phyloP scores from a whole-genome alignment of 2,329 filamentous ascomycete genomes.

The Sporothrix brasiliensis region DNA sequence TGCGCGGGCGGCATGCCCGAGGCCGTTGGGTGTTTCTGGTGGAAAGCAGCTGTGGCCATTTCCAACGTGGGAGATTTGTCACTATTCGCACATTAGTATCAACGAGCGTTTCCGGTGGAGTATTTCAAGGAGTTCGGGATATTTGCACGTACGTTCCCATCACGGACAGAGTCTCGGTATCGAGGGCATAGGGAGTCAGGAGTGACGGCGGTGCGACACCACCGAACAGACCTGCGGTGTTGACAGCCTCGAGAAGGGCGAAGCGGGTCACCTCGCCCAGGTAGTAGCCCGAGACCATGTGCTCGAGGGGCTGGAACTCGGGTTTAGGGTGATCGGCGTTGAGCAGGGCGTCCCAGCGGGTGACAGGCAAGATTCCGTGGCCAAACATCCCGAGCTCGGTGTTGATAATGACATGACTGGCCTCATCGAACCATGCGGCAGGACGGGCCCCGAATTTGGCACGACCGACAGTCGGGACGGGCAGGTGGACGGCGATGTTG shows the following conservation, averaged over 20 bases:
- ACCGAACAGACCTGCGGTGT: conserved; percentile 57
- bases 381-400: conserved; percentile 71
- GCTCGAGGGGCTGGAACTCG: conserved; percentile 64
- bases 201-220: conserved; percentile 60
- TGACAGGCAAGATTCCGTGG: conserved; percentile 59
- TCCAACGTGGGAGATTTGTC: conserved; percentile 51
- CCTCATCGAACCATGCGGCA: conserved; percentile 58
- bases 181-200: conserved; percentile 57
- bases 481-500: conserved; percentile 67
- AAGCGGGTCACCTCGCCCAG: conserved; percentile 66
- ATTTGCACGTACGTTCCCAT: conserved; percentile 56
- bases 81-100: conserved; percentile 40
- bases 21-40: conserved; percentile 52
- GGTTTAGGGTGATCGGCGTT: conserved; percentile 57
- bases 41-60: conserved; percentile 54
- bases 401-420: conserved; percentile 67
- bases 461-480: conserved; percentile 57
- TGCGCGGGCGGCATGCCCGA: conserved; percentile 47
- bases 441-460: conserved; percentile 62
- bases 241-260: conserved; percentile 61
- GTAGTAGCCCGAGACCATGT: conserved; percentile 67
- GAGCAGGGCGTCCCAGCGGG: conserved; percentile 62
- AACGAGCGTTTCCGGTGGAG: not conserved
- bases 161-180: conserved; percentile 62
- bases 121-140: not conserved